phyloP scores from a whole-genome alignment of 192 early-diverging fungal species.

The Backusella australiensis region DNA sequence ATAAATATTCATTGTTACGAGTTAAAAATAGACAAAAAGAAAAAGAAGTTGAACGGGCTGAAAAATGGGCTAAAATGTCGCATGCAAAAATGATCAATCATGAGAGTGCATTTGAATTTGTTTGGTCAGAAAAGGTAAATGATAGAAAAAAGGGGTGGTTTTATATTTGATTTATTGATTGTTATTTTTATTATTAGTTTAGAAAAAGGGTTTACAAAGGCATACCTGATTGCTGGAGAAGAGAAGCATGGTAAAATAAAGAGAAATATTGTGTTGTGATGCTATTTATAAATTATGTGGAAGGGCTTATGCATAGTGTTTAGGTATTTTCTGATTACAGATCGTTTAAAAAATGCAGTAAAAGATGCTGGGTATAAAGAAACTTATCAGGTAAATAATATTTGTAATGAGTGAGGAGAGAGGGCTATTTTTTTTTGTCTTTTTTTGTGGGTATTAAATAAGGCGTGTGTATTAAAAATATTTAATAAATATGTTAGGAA shows the following conservation, averaged over 20 bases:
- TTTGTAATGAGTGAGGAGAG: not conserved
- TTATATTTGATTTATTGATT: not conserved
- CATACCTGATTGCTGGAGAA: slow-evolving; percentile 56
- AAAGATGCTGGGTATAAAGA: slow-evolving; percentile 18
- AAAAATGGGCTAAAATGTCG: slow-evolving; percentile 39
- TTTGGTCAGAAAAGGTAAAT: slow-evolving; percentile 29
- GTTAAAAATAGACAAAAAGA: slow-evolving; percentile 1
- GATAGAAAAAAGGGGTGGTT: not conserved
- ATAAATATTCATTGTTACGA: not conserved
- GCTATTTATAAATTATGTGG: slow-evolving; percentile 3
- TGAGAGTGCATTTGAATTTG: slow-evolving; percentile 26
- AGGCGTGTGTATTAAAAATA: not conserved
- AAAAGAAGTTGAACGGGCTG: slow-evolving; percentile 32
- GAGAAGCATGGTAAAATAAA: slow-evolving; percentile 48
- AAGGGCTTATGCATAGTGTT: not conserved
- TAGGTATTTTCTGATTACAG: slow-evolving; percentile 36
- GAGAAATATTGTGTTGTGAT: not conserved
- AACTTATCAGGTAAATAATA: slow-evolving; percentile 20
- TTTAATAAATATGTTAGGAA: not conserved
- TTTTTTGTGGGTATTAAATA: not conserved
- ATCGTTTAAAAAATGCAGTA: slow-evolving; percentile 13
- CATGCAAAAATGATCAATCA: not conserved
- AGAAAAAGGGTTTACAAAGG: slow-evolving; percentile 52
- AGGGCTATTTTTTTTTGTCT: not conserved
- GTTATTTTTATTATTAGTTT: slow-evolving; percentile 35